Conservation (phyloP, 2,329 filamentous ascomycete genomes). For the Hypoxylon sp. region DNA sequence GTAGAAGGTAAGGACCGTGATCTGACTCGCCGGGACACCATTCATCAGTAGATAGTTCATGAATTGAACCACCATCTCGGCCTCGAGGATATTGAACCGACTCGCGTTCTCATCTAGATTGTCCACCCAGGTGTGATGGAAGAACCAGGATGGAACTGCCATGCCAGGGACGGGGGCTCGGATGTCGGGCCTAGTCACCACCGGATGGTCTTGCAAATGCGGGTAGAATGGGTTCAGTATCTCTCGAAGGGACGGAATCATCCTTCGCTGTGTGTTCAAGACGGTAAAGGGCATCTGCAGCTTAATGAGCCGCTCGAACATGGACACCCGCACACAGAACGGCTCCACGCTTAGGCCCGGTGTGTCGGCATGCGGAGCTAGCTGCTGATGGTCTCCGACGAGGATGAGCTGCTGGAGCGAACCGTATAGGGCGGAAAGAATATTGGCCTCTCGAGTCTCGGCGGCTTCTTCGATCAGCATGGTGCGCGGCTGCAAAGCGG, state of each 20-base stretch:
- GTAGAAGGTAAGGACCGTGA: slow-evolving; percentile 89
- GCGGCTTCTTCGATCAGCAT: slow-evolving; percentile 83
- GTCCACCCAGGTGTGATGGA: slow-evolving; percentile 69
- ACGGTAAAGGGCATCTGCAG: slow-evolving; percentile 69
- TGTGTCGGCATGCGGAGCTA: slow-evolving; percentile 73
- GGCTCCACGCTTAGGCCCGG: slow-evolving; percentile 65
- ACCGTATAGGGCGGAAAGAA: slow-evolving; percentile 59
- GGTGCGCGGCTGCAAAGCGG: slow-evolving; percentile 69
- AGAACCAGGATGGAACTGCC: slow-evolving; percentile 53
- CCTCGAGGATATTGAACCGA: slow-evolving; percentile 74
- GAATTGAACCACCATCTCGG: slow-evolving; percentile 77
- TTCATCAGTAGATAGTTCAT: slow-evolving; percentile 76
- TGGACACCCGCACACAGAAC: slow-evolving; percentile 74
- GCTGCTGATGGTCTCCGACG: slow-evolving; percentile 82
- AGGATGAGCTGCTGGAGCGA: slow-evolving; percentile 63
- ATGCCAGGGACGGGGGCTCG: slow-evolving; percentile 57
- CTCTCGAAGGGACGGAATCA: slow-evolving; percentile 56
- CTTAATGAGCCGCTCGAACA: slow-evolving; percentile 81
- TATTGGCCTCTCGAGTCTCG: slow-evolving; percentile 73
- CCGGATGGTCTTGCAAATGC: slow-evolving; percentile 53
- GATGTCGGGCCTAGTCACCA: slow-evolving; percentile 45
- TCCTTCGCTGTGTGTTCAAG: slow-evolving; percentile 71
- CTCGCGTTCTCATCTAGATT: slow-evolving; percentile 68
- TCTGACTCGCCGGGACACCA: slow-evolving; percentile 63
- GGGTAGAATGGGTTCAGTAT: slow-evolving; percentile 60